These are phyloP conservation scores for Linnemannia schmuckeri DNA, from an alignment of 192 early-diverging fungal genomes.

Conservation along the genomic window DNA sequence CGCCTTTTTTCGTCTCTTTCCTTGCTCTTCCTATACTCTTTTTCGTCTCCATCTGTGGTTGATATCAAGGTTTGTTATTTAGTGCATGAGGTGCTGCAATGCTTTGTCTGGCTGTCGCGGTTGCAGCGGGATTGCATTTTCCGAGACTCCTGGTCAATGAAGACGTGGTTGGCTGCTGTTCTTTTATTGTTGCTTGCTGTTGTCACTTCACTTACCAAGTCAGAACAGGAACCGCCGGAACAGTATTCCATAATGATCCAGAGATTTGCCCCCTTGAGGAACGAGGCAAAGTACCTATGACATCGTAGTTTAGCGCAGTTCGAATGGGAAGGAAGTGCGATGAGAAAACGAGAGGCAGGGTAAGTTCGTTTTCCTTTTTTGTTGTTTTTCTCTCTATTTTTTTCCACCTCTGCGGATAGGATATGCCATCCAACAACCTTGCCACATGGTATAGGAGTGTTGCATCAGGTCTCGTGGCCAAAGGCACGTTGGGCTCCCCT, in stretches of 20 bases:
- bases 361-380: background rate
- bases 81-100: background rate
- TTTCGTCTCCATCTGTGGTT: background rate
- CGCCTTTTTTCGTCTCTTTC: background rate
- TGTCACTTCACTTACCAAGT: slow-evolving; percentile 74
- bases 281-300: slow-evolving; percentile 89
- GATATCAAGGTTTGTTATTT: background rate
- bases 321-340: background rate
- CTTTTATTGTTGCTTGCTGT: background rate
- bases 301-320: slow-evolving; percentile 1
- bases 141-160: background rate
- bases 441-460: slow-evolving; percentile 1
- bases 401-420: background rate
- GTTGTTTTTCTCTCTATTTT: background rate
- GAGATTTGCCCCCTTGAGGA: slow-evolving; percentile 86
- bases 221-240: slow-evolving; percentile 93
- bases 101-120: background rate
- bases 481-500: slow-evolving; percentile 6
- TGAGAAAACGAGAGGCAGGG: background rate
- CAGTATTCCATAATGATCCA: slow-evolving; percentile 99
- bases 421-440: background rate
- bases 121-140: background rate
- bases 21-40: background rate
- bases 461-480: slow-evolving; percentile 1
- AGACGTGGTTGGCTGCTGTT: background rate